Conservation (phyloP, 2,329 filamentous ascomycete genomes). For the Colletotrichum trifolii region DNA sequence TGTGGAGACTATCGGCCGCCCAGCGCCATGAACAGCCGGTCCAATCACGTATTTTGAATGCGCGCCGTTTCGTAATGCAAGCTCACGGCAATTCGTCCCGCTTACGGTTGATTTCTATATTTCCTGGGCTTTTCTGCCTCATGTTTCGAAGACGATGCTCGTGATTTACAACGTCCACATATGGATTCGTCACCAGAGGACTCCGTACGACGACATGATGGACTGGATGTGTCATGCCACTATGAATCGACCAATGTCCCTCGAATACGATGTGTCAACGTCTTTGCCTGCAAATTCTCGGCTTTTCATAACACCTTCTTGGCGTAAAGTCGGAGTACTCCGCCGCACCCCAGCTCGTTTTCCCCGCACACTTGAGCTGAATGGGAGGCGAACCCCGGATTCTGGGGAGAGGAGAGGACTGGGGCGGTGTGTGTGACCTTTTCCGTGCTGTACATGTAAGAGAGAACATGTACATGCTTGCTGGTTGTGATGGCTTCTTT, state of each 20-base stretch:
- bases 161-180: too few species aligned
- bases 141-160: too few species aligned
- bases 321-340: slow-evolving; percentile 18
- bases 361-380: slow-evolving; percentile 23
- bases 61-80: background rate
- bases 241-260: background rate
- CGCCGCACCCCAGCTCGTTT: slow-evolving; percentile 20
- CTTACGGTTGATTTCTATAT: background rate
- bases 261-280: too few species aligned
- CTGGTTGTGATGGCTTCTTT: background rate
- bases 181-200: too few species aligned
- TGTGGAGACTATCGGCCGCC: background rate
- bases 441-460: slow-evolving; percentile 12
- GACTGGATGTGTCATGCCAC: background rate
- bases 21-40: background rate
- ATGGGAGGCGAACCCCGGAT: slow-evolving; percentile 21
- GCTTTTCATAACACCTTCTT: background rate
- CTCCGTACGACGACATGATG: background rate
- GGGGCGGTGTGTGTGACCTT: slow-evolving; percentile 13
- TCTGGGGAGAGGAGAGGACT: slow-evolving; percentile 1
- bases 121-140: background rate
- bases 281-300: background rate
- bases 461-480: background rate
- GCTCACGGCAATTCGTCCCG: slow-evolving; percentile 12
- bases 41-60: slow-evolving; percentile 21